Conservation (phyloP, 805 yeast species). For the Wickerhamomyces hampshirensis region DNA sequence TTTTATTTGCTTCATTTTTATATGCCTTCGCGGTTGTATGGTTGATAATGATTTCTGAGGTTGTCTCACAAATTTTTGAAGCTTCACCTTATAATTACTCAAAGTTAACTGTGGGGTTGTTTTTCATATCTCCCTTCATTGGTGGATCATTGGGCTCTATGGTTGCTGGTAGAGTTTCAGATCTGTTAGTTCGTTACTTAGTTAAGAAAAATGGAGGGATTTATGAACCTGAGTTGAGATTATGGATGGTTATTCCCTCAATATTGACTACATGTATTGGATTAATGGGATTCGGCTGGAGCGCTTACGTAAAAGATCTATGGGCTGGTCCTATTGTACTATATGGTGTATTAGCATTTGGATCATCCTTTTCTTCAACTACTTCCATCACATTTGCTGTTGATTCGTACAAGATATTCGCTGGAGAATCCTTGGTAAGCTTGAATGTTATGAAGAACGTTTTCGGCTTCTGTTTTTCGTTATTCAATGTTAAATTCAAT, state of each 20-base stretch:
- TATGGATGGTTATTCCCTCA: conserved; percentile 49
- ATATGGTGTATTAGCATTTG: conserved; percentile 53
- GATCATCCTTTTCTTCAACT: conserved; percentile 57
- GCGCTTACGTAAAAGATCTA: conserved; percentile 28
- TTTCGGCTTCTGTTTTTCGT: conserved; percentile 50
- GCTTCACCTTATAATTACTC: conserved; percentile 36
- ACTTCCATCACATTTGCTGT: conserved; percentile 57
- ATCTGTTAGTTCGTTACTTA: conserved; percentile 40
- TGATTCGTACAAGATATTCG: conserved; percentile 52
- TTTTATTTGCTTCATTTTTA: conserved; percentile 45
- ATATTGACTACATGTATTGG: conserved; percentile 41
- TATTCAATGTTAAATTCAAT: conserved; percentile 47
- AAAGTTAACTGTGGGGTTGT: conserved; percentile 44
- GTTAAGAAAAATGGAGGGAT: conserved; percentile 45
- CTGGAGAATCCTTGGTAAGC: conserved; percentile 54
- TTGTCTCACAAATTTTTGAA: conserved; percentile 45
- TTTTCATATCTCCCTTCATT: conserved; percentile 50
- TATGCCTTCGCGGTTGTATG: conserved; percentile 58
- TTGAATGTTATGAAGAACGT: conserved; percentile 51
- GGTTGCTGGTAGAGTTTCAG: conserved; percentile 47
- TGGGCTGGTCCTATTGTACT: conserved; percentile 46
- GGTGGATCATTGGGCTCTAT: conserved; percentile 57
- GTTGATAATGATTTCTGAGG: conserved; percentile 58
- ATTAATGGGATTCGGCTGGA: conserved; percentile 62
- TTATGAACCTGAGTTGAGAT: conserved; percentile 60